These are phyloP conservation scores for Geotrichum cucujoidarum DNA, from an alignment of 1,139 yeast genomes.

Conservation along the genomic window DNA sequence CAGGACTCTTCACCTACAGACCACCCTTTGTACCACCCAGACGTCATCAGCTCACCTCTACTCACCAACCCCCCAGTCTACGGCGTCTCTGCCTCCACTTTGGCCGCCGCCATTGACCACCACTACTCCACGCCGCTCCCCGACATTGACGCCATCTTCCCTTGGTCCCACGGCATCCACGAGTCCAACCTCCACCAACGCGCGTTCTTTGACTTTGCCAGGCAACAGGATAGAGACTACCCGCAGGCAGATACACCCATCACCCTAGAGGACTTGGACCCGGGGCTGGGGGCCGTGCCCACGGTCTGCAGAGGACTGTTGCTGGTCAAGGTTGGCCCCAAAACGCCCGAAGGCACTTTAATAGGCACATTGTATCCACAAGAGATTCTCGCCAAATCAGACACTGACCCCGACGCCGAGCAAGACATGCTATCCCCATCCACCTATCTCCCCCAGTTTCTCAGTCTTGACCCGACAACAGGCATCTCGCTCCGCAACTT, in stretches of 20 bases:
- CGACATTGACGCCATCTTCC: constrained; percentile 64
- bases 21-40: constrained; percentile 13
- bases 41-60: neutral
- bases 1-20: constrained; percentile 1
- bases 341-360: constrained; percentile 42
- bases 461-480: constrained; percentile 47
- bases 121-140: constrained; percentile 52
- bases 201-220: constrained; percentile 31
- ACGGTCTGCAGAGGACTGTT: constrained; percentile 30
- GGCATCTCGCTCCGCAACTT: constrained; percentile 73
- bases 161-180: constrained; percentile 78
- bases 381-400: constrained; percentile 46
- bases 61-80: constrained; percentile 23
- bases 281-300: constrained; percentile 23
- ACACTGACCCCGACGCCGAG: constrained; percentile 18
- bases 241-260: constrained; percentile 9
- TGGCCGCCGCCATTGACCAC: constrained; percentile 32
- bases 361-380: constrained; percentile 58
- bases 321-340: constrained; percentile 39
- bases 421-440: constrained; percentile 21
- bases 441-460: constrained; percentile 22
- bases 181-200: constrained; percentile 34
- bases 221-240: constrained; percentile 13
- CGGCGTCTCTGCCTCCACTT: constrained; percentile 29
- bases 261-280: constrained; percentile 14